Evolutionary conservation across 352 stramenopile species (phyloP), one percentile per base, ranked within the genome.

Genomic region (Halophytophthora polymorphica): DNA sequence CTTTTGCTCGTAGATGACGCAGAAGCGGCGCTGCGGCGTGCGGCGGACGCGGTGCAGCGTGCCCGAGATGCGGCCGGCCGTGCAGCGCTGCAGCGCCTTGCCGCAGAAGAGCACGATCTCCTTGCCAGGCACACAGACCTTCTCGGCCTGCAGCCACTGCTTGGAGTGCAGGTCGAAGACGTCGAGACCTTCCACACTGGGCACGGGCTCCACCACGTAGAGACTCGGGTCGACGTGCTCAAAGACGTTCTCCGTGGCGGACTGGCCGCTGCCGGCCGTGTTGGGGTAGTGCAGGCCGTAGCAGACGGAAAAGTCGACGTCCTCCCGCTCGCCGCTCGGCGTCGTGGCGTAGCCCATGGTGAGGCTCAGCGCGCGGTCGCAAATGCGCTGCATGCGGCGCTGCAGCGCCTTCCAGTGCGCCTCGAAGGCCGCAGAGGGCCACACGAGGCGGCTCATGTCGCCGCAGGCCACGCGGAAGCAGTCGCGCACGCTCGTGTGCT

Each of bases 1-100:
- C 47, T 85, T 85, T 53, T 85, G 73, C 61, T 85, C 73, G 39
- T 83, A 85, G 33, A 85, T 76, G 46, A 85, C 71, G 56, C 73
- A 85, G 50, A 81, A 83, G 22, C 73, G 63, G 14, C 56, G 46
- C 25, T 72, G 58, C 12, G 55, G 53, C 15, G 57, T 74, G 34
- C 68, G 68, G 36, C 68, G 66, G 40, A 85, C 73, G 33, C 73
- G 71, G 52, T 85, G 73, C 33, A 82, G 50, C 13, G 73, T 82
- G 47, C 73, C 73, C 31, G 61, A 58, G 21, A 85, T 77, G 12
- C 71, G 73, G 14, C 69, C 65, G 40, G 80, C 36, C 8, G 73
- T 85, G 28, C 51, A 61, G 17, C 66, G 65, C 47, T 73, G 55
- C 46, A 85, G 56, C 1, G 73, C 71, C 45, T 82, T 75, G 25